phyloP scores from a whole-genome alignment of 2,329 filamentous ascomycete genomes.

The Raffaelea arxii region DNA sequence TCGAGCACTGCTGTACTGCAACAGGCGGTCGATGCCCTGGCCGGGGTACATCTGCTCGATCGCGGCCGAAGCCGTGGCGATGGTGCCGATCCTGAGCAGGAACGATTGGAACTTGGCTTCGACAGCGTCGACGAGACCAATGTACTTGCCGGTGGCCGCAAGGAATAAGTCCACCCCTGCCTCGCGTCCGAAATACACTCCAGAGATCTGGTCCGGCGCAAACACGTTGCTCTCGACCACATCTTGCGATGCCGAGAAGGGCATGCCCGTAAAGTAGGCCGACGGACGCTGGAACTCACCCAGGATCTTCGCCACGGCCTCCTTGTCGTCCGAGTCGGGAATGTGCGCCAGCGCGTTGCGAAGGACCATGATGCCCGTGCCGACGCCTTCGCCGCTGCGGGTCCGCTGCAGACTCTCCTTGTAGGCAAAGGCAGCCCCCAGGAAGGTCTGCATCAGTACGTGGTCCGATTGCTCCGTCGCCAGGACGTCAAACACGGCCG shows the following conservation, averaged over 20 bases:
- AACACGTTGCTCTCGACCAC: not conserved
- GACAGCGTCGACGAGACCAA: not conserved
- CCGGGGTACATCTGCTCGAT: not conserved
- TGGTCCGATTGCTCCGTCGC: not conserved
- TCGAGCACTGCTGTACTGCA: not conserved
- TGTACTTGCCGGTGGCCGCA: not conserved
- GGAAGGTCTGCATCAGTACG: not conserved
- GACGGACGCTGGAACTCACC: not conserved
- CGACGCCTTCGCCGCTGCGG: not conserved
- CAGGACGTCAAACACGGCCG: not conserved
- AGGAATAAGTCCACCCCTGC: not conserved
- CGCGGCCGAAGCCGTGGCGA: not conserved
- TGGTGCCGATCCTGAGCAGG: not conserved
- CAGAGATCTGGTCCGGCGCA: not conserved
- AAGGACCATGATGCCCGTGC: not conserved
- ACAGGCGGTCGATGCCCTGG: not conserved
- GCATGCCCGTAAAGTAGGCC: not conserved
- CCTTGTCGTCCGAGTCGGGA: not conserved
- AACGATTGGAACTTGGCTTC: not conserved
- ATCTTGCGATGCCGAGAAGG: not conserved
- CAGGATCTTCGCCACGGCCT: not conserved
- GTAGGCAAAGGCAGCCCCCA: not conserved
- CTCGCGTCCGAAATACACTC: not conserved
- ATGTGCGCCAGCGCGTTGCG: not conserved
- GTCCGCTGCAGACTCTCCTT: not conserved